Evolutionary conservation across 2,329 filamentous ascomycete species (phyloP).

Genomic region (Penicillium sumatraense): DNA sequence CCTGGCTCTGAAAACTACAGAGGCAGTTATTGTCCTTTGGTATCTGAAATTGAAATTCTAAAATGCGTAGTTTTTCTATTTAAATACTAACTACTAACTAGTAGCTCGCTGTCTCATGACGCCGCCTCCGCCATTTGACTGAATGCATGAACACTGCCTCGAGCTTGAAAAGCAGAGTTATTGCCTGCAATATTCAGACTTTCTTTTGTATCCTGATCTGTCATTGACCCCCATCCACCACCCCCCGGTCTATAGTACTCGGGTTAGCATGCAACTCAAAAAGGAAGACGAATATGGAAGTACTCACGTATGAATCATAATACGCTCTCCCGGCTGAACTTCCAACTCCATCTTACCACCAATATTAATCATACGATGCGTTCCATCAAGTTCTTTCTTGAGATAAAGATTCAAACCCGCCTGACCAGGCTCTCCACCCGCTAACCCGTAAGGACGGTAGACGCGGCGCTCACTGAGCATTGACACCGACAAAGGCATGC

Average conservation of each 20-base stretch:
- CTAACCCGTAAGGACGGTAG: slow-evolving; percentile 65
- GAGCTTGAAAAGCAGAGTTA: slow-evolving; percentile 6
- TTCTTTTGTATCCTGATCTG: background rate
- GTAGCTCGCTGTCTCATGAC: background rate
- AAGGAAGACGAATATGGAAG: too few species aligned
- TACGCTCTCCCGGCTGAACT: too few species aligned
- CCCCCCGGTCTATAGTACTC: slow-evolving; percentile 14
- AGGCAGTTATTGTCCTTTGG: too few species aligned
- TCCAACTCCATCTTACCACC: too few species aligned
- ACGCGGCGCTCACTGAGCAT: slow-evolving; percentile 76
- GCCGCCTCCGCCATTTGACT: slow-evolving; percentile 7
- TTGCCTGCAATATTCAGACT: background rate
- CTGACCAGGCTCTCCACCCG: background rate
- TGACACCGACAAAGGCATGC: slow-evolving; percentile 74
- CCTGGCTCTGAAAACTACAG: too few species aligned
- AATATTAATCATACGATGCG: slow-evolving; percentile 24
- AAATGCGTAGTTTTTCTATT: too few species aligned
- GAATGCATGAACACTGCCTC: slow-evolving; percentile 17
- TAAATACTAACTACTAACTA: too few species aligned
- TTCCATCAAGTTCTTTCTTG: too few species aligned
- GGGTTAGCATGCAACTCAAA: slow-evolving; percentile 4
- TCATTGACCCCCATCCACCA: slow-evolving; percentile 15
- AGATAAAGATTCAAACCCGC: too few species aligned
- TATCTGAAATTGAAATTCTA: too few species aligned
- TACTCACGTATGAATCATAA: slow-evolving; percentile 32